Evolutionary conservation across 73 alveolate genomes (phyloP).

Genomic region (Durusdinium trenchii): DNA sequence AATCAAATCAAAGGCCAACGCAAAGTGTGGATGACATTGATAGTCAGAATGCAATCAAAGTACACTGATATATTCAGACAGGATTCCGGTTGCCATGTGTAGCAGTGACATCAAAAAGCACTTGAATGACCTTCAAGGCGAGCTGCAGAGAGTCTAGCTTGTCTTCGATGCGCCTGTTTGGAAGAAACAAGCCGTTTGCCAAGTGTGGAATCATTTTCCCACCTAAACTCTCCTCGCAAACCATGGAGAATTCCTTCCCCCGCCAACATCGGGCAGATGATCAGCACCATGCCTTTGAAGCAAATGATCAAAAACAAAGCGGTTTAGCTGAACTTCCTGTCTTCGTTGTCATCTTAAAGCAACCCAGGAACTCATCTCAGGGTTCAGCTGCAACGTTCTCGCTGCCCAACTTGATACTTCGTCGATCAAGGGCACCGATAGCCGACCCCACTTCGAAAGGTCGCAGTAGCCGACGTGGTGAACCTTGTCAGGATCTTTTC

Average conservation of each 20-base stretch:
- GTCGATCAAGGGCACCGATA: not conserved
- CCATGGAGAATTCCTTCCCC: constrained; percentile 36
- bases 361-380: too few relatives aligned
- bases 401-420: not conserved
- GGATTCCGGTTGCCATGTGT: constrained; percentile 26
- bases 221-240: constrained; percentile 21
- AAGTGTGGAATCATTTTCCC: too few relatives aligned
- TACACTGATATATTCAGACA: not conserved
- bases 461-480: not conserved
- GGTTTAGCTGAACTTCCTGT: too few relatives aligned
- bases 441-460: not conserved
- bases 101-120: not conserved
- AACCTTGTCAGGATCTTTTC: not conserved
- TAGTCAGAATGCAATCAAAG: not conserved
- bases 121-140: not conserved
- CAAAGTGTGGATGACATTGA: too few relatives aligned
- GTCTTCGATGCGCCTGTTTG: constrained; percentile 38
- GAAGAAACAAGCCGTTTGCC: too few relatives aligned
- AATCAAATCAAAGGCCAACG: too few relatives aligned
- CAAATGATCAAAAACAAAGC: too few relatives aligned
- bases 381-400: too few relatives aligned
- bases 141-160: not conserved
- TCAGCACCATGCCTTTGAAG: constrained; percentile 35
- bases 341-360: too few relatives aligned
- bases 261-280: not conserved